phyloP scores from a whole-genome alignment of 176 grass and related monocot species.

The Raddia guianensis region DNA sequence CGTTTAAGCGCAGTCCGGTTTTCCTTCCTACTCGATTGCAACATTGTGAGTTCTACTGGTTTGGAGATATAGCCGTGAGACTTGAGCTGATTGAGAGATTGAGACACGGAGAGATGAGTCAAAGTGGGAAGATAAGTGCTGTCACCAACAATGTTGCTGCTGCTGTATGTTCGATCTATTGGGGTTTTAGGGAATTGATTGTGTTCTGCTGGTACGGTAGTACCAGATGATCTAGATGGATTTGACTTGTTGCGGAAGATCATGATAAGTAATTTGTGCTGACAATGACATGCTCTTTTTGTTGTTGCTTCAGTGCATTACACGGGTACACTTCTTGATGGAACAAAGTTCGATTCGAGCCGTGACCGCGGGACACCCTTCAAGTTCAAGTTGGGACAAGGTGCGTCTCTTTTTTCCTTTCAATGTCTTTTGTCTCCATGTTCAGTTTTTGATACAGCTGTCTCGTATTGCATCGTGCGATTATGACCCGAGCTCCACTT shows the following conservation, averaged over 20 bases:
- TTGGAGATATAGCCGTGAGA: too few relatives aligned
- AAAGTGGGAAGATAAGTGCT: not conserved
- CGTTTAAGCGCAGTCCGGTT: not conserved
- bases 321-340: constrained; percentile 94
- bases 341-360: constrained; percentile 97
- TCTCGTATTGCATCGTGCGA: not conserved
- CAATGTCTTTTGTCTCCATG: not conserved
- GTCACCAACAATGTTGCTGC: not conserved
- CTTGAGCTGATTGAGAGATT: not conserved
- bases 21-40: not conserved
- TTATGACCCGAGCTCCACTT: not conserved
- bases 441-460: constrained; percentile 3
- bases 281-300: constrained; percentile 27
- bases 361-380: constrained; percentile 76
- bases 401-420: constrained; percentile 42
- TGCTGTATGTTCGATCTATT: not conserved
- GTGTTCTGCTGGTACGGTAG: not conserved
- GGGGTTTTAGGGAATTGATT: not conserved
- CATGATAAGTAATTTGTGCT: not conserved
- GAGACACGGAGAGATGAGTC: not conserved
- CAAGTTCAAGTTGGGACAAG: constrained; percentile 98
- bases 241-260: not conserved
- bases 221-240: not conserved
- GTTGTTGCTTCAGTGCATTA: constrained; percentile 80
- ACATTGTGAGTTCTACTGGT: not conserved